These are phyloP conservation scores for Iberis pinnata DNA, from an alignment of 345 rosid species.

Conservation along the genomic window DNA sequence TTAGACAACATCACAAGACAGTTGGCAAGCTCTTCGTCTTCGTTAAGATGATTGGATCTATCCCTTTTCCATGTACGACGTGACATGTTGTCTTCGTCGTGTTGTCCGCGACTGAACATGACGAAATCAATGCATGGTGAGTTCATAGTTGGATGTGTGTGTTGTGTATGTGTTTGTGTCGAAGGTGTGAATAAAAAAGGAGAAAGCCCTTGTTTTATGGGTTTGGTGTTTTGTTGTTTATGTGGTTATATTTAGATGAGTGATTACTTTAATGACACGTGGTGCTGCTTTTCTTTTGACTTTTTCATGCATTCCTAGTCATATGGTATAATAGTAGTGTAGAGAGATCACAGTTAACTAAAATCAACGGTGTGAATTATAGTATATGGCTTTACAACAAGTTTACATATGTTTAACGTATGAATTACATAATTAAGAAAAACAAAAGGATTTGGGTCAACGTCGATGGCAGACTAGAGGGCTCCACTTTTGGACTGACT, in stretches of 20 bases:
- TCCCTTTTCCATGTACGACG: constrained; percentile 33
- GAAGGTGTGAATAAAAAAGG: constrained; percentile 21
- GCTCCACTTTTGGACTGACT: too few species aligned
- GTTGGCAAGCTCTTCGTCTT: constrained; percentile 93
- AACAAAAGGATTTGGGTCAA: too few species aligned
- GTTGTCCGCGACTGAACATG: constrained; percentile 28
- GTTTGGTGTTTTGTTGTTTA: constrained; percentile 26
- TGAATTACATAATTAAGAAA: too few species aligned
- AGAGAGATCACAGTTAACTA: too few species aligned
- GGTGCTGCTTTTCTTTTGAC: constrained; percentile 23
- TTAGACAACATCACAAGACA: constrained; percentile 87
- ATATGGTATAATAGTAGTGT: too few species aligned
- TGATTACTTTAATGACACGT: constrained; percentile 22
- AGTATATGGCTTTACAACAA: too few species aligned
- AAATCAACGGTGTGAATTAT: too few species aligned
- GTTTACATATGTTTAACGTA: too few species aligned
- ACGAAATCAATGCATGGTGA: constrained; percentile 31
- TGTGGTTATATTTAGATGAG: constrained; percentile 25
- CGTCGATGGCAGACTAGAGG: too few species aligned
- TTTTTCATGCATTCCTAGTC: constrained; percentile 26
- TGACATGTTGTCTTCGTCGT: constrained; percentile 21
- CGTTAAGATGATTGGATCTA: constrained; percentile 32
- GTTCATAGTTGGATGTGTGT: constrained; percentile 19
- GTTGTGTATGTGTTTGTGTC: background rate
- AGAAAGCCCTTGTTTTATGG: constrained; percentile 32